Base-by-base conservation (phyloP, 2,329 filamentous ascomycete species). In the Teratosphaeria epicoccoides region DNA sequence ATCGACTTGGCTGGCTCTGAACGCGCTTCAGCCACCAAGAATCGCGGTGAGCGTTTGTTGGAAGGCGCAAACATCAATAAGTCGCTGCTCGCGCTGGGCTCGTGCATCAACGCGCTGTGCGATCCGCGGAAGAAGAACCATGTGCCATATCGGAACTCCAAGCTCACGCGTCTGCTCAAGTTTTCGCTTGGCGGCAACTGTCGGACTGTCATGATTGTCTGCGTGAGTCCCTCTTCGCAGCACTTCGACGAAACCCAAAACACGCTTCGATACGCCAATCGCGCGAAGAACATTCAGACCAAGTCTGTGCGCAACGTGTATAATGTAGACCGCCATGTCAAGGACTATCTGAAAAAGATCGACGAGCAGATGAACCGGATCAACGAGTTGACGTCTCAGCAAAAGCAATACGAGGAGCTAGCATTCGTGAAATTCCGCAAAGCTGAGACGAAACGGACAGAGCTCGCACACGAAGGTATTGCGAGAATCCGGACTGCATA, bases 51-150 rank as follows among this genome's bases (percentile, higher is more conserved):
- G 66, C 80, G 93, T 33, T 74, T 98, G 33, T 77, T 90, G 12
- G 93, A 98, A 70, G 93, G 93, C 57, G 93, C 93, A 62, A 98
- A 98, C 70, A 98, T 98, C 80, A 98, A 98, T 80, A 96, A 97
- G 67, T 98, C 93, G 1, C 77, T 98, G 2, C 81, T 98, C 14
- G 91, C 93, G 0, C 75, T 98, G 7, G 93, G 93, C 56, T 91
- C 91, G 70, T 98, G 93, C 72, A 98, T 98, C 76, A 98, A 98
- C 63, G 94, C 93, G 4, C 82, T 98, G 14, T 98, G 93, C 71
- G 93, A 98, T 65, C 82, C 87, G 4, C 82, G 88, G 49, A 95
- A 93, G 72, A 85, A 82, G 58, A 93, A 94, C 59, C 93, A 98
- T 69, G 87, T 98, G 12, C 93, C 93, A 0, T 98, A 98, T 73